These are phyloP conservation scores for Penstemon newberryi DNA, from an alignment of 257 asterid species.

Conservation along the genomic window DNA sequence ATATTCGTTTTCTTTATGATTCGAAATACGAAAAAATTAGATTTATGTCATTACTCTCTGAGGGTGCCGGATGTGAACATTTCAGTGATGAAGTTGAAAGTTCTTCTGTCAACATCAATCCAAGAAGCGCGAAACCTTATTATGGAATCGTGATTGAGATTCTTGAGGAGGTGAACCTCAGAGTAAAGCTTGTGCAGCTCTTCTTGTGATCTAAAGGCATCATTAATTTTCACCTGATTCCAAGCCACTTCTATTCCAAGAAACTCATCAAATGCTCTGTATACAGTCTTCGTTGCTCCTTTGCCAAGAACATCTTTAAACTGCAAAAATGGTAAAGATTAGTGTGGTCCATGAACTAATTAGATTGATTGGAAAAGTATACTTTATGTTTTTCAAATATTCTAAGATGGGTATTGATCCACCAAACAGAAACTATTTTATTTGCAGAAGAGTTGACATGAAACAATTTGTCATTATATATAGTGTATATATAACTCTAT, in stretches of 20 bases:
- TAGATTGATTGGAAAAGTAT: too few relatives aligned
- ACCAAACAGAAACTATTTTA: conserved; percentile 10
- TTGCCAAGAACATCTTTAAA: conserved; percentile 79
- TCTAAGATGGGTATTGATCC: background rate
- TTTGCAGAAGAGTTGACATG: background rate
- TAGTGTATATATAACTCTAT: background rate
- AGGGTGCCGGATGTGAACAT: conserved; percentile 85
- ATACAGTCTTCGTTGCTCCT: conserved; percentile 80
- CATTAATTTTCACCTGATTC: conserved; percentile 70
- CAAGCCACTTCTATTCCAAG: conserved; percentile 81
- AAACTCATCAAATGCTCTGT: conserved; percentile 69
- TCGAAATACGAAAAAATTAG: too few relatives aligned
- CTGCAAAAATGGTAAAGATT: conserved; percentile 33
- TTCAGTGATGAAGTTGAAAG: conserved; percentile 81
- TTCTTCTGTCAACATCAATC: conserved; percentile 53
- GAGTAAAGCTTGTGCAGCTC: conserved; percentile 67
- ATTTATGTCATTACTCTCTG: conserved; percentile 52
- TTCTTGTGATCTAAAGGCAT: conserved; percentile 46
- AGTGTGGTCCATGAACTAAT: background rate
- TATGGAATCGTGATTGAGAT: conserved; percentile 62
- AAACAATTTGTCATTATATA: conserved; percentile 1
- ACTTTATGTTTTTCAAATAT: too few relatives aligned
- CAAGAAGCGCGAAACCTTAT: conserved; percentile 62
- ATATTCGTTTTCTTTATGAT: too few relatives aligned
- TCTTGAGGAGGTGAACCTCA: conserved; percentile 77